A percentile compares a stretch with the other conserved stretches of the same genome.
phyloP scores from a whole-genome alignment of 495 filamentous ascomycete species.

The Podospora australis region DNA sequence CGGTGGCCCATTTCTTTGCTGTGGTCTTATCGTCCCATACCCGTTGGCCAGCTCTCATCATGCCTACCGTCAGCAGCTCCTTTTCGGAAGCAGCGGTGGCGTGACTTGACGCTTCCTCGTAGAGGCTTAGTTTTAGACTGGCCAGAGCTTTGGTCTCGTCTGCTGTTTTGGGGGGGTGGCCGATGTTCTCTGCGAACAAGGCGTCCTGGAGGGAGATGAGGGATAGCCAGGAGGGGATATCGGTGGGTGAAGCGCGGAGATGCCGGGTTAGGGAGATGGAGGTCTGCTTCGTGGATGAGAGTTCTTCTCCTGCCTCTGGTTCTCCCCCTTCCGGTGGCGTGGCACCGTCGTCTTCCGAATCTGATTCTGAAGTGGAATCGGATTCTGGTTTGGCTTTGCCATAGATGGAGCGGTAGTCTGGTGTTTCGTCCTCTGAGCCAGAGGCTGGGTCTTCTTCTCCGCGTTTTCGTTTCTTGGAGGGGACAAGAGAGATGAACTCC shows the following conservation, averaged over 20 bases:
- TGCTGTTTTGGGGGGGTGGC: conserved; percentile 34
- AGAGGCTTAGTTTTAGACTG: conserved; percentile 74
- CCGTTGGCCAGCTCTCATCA: conserved; percentile 63
- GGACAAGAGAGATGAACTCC: conserved; percentile 32
- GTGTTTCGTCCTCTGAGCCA: conserved; percentile 39
- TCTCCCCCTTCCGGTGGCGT: not conserved
- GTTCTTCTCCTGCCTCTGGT: too few species aligned
- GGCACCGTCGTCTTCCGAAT: not conserved
- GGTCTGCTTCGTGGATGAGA: conserved; percentile 34
- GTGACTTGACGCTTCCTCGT: conserved; percentile 64
- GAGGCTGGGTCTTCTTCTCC: conserved; percentile 15
- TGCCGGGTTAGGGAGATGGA: conserved; percentile 53
- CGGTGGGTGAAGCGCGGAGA: conserved; percentile 56
- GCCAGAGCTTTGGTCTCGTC: conserved; percentile 61
- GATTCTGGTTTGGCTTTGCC: conserved; percentile 46
- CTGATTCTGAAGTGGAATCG: conserved; percentile 6
- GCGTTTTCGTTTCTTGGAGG: conserved; percentile 38
- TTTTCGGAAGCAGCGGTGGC: conserved; percentile 38
- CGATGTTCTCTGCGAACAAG: conserved; percentile 43
- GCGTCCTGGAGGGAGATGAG: conserved; percentile 69
- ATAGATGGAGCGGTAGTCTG: conserved; percentile 65
- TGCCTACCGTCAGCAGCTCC: conserved; percentile 55
- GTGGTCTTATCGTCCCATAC: conserved; percentile 65
- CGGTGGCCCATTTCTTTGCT: conserved; percentile 56
- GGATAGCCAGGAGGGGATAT: conserved; percentile 66